A percentile compares a stretch with the other conserved stretches of the same genome.
Evolutionary conservation across 2,329 filamentous ascomycete genomes (phyloP).

Genomic region (Colletotrichum melonis): DNA sequence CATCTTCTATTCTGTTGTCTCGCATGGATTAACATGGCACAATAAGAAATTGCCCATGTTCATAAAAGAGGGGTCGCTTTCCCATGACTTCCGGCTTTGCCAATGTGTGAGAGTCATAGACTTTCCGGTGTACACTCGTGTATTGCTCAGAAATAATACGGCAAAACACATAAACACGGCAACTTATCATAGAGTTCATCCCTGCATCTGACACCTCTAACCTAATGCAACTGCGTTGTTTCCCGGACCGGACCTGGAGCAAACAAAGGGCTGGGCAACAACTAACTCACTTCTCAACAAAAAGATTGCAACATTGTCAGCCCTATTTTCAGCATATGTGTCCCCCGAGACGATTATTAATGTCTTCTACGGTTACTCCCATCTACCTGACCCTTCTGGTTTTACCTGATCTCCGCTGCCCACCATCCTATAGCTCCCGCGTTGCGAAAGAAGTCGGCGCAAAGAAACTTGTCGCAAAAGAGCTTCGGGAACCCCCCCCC

Average conservation of each 20-base stretch:
- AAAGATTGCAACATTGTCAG: background rate
- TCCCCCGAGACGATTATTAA: no score
- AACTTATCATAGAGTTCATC: background rate
- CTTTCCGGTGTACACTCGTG: background rate
- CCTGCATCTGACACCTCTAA: background rate
- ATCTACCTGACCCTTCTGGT: no score
- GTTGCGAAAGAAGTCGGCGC: no score
- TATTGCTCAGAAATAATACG: background rate
- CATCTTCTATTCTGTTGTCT: background rate
- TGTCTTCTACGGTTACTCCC: no score
- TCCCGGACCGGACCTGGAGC: no score
- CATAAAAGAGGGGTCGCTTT: background rate
- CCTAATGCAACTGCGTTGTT: background rate
- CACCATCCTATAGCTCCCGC: no score
- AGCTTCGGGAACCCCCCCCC: background rate
- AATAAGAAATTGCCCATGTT: constrained; percentile 5
- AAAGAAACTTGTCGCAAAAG: background rate
- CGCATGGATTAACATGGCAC: constrained; percentile 2
- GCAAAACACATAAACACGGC: background rate
- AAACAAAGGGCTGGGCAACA: background rate
- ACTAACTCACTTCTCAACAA: background rate
- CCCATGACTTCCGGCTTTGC: background rate
- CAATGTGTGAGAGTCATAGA: constrained; percentile 7
- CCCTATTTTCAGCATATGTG: background rate
- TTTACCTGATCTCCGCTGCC: no score